Base-by-base conservation (phyloP, 371 early-diverging fungal genomes). In the Mortierella sp. region DNA sequence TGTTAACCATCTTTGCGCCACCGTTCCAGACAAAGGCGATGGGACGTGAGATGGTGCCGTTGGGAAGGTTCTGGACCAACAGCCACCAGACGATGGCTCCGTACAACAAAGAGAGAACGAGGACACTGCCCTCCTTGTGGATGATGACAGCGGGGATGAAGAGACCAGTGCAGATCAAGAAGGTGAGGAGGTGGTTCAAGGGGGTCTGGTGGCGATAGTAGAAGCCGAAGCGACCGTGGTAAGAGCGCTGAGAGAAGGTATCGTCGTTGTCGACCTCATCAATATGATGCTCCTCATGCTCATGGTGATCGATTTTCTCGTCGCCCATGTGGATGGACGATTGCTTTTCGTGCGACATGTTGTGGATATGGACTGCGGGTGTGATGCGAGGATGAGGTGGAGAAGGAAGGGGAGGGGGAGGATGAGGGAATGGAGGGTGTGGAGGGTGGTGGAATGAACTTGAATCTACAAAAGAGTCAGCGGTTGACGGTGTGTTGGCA, bases 41-140 rank as follows among this genome's bases (percentile, higher is more conserved):
- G 0, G 87, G 88, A 9, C 60, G 44, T 55, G 86, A 67, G 41
- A 87, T 53, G 14, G 81, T 50, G 31, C 79, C 73, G 5, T 80
- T 78, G 58, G 84, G 81, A 24, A 88, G 76, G 56, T 87, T 83
- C 28, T 80, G 81, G 56, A 89, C 83, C 11, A 89, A 50, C 64
- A 89, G 56, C 61, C 87, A 84, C 63, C 83, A 75, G 15, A 90
- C 63, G 49, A 90, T 71, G 64, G 90, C 86, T 37, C 75, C 84
- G 63, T 90, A 93, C 68, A 70, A 51, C 27, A 80, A 43, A 28
- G 75, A 65, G 39, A 80, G 49, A 46, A 79, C 71, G 3, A 63
- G 63, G 64, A 75, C 30, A 47, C 73, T 75, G 43, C 79, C 67
- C 41, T 56, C 49, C 59, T 76, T 76, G 55, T 54, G 78, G 42